phyloP scores from a whole-genome alignment of 1,284 basidiomycete species.

The Vanrija sp. region DNA sequence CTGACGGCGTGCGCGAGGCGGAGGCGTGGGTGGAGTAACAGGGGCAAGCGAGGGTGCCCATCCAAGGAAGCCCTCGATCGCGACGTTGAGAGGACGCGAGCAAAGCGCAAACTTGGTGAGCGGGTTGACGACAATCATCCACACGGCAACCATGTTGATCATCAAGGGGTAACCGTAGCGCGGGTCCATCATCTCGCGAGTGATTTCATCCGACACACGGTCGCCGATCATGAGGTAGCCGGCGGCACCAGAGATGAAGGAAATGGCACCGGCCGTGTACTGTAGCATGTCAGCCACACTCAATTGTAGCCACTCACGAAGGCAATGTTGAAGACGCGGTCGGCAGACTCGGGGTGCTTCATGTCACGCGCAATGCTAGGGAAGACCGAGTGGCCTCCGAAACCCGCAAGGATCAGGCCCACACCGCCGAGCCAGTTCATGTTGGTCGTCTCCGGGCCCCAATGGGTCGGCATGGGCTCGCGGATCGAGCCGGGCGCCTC shows the following conservation, averaged over 20 bases:
- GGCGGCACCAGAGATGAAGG: constrained; percentile 72
- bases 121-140: constrained; percentile 85
- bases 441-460: constrained; percentile 57
- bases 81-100: constrained; percentile 79
- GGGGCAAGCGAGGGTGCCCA: constrained; percentile 53
- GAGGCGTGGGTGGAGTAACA: constrained; percentile 4
- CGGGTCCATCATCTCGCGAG: constrained; percentile 72
- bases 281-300: constrained; percentile 34
- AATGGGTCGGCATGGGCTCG: constrained; percentile 66
- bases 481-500: constrained; percentile 77
- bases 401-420: constrained; percentile 94
- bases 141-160: constrained; percentile 74
- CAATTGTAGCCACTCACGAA: constrained; percentile 31
- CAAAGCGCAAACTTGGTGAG: constrained; percentile 85
- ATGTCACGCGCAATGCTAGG: constrained; percentile 88
- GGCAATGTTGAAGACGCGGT: constrained; percentile 54
- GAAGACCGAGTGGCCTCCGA: constrained; percentile 89
- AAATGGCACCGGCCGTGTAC: constrained; percentile 72
- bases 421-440: constrained; percentile 56
- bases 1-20: background rate
- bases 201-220: constrained; percentile 82
- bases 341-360: constrained; percentile 74
- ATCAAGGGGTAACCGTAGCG: constrained; percentile 65
- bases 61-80: constrained; percentile 64
- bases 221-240: constrained; percentile 92